phyloP scores from a whole-genome alignment of 2,329 filamentous ascomycete genomes.

The Dactylonectria macrodidyma region DNA sequence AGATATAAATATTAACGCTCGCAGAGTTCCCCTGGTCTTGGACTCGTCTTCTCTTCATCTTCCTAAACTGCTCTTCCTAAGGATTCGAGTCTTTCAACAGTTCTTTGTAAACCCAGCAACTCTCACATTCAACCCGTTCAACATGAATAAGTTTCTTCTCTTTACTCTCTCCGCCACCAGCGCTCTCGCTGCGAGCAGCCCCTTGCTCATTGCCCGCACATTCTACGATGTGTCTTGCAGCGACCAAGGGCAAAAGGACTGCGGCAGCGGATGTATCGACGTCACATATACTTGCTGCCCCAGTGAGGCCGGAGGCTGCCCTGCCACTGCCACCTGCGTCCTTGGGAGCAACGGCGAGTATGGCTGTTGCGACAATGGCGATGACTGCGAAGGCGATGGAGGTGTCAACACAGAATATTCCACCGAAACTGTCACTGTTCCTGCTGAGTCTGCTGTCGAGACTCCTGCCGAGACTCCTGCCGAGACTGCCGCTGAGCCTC shows the following conservation, averaged over 20 bases:
- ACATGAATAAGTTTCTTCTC: conserved; percentile 48
- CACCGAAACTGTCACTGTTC: conserved; percentile 33
- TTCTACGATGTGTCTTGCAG: conserved; percentile 42
- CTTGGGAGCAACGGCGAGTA: conserved; percentile 46
- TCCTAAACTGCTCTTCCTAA: background rate
- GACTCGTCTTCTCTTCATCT: background rate
- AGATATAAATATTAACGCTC: background rate
- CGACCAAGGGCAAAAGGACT: conserved; percentile 44
- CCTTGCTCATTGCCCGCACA: conserved; percentile 40
- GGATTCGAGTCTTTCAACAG: background rate
- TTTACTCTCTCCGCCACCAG: conserved; percentile 40
- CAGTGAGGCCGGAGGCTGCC: conserved; percentile 46
- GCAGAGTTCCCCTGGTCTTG: background rate
- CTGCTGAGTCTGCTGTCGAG: conserved; percentile 19
- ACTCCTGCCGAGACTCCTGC: background rate
- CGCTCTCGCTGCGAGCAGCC: conserved; percentile 37
- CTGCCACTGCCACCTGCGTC: conserved; percentile 42
- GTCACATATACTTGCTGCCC: conserved; percentile 50
- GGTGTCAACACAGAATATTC: conserved; percentile 38
- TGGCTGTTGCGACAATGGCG: conserved; percentile 50
- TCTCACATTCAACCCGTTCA: conserved; percentile 26
- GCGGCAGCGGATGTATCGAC: conserved; percentile 50
- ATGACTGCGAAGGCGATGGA: conserved; percentile 46
- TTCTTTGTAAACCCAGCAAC: conserved; percentile 22
- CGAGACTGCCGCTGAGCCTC: background rate